Base-by-base conservation (phyloP, 805 yeast genomes). In the Saturnispora gosingensis region DNA sequence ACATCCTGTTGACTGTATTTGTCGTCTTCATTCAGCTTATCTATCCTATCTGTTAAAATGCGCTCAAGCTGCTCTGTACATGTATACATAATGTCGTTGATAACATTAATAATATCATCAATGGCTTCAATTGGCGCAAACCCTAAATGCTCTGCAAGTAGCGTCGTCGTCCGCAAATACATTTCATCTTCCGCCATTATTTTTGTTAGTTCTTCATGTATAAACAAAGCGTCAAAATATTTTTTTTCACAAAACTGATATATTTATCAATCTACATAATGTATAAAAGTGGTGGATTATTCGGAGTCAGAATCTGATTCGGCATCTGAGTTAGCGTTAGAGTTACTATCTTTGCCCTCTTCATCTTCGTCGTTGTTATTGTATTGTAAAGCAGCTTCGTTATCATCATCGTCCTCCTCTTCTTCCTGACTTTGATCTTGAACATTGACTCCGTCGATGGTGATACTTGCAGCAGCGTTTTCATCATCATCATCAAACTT, bases 41-140 rank as follows among this genome's bases (percentile, higher is more conserved):
- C 36, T 45, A 64, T 57, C 47, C 59, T 56, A 30, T 71, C 70
- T 10, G 56, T 59, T 25, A 90, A 67, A 56, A 82, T 83, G 30
- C 74, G 74, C 63, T 87, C 95, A 68, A 90, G 76, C 1, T 88
- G 95, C 45, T 77, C 78, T 0, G 90, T 82, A 61, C 96, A 85
- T 58, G 83, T 82, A 67, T 85, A 85, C 81, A 88, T 77, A 27
- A 88, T 79, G 48, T 82, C 88, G 61, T 89, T 89, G 24, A 88
- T 93, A 1, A 88, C 86, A 65, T 89, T 88, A 58, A 89, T 87
- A 11, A 90, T 83, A 60, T 88, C 96, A 59, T 90, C 97, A 5
- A 90, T 76, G 13, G 89, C 69, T 0, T 90, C 78, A 9, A 88
- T 76, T 0, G 97, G 96, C 7, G 93, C 85, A 60, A 78, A 87